Conservation (phyloP, 441 rosid genomes). For the Isatis lusitanica region DNA sequence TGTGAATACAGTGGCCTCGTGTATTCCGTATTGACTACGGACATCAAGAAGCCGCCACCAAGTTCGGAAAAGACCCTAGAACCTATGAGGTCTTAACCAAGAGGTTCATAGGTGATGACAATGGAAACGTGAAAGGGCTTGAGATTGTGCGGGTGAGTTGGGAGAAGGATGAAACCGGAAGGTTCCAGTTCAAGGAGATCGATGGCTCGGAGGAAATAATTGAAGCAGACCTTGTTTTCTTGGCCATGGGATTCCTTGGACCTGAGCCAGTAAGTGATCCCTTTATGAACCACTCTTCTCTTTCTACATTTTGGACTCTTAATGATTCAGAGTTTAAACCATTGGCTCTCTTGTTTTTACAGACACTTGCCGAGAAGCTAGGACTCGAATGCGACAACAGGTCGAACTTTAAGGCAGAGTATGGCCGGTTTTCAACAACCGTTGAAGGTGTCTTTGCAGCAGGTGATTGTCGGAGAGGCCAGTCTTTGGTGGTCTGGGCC, state of each 20-base stretch:
- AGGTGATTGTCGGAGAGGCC: conserved; percentile 98
- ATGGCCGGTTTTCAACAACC: conserved; percentile 85
- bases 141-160: conserved; percentile 74
- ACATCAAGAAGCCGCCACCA: conserved; percentile 92
- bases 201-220: conserved; percentile 88
- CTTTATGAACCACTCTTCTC: neutral
- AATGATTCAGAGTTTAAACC: neutral
- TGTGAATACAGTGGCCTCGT: conserved; percentile 90
- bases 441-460: conserved; percentile 97
- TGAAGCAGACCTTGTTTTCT: conserved; percentile 85
- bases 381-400: conserved; percentile 83
- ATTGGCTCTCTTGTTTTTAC: conserved; percentile 13
- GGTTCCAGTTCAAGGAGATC: conserved; percentile 82
- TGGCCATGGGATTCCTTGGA: conserved; percentile 99
- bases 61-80: conserved; percentile 96
- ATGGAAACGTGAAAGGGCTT: conserved; percentile 84
- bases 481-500: conserved; percentile 99
- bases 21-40: conserved; percentile 95
- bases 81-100: conserved; percentile 92
- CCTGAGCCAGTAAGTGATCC: conserved; percentile 77
- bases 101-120: conserved; percentile 87
- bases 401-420: conserved; percentile 94
- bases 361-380: conserved; percentile 89
- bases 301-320: neutral
- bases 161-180: conserved; percentile 95